Conservation (phyloP, 1,284 basidiomycete genomes). For the Mycena citricolor region DNA sequence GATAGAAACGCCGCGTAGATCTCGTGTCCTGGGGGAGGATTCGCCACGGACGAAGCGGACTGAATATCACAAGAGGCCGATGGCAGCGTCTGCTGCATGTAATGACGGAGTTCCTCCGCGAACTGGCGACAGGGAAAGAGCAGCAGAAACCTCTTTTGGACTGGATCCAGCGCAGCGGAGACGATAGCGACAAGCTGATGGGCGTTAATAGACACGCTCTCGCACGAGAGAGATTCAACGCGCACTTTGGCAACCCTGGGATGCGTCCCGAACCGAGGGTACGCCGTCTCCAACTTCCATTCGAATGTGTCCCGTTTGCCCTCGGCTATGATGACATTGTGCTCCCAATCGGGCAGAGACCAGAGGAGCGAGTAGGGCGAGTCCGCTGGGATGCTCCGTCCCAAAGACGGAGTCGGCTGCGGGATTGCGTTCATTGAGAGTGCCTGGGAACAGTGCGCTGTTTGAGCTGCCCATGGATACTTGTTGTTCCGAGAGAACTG, state of each 20-base stretch:
- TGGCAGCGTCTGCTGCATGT: conserved; percentile 59
- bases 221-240: conserved; percentile 40
- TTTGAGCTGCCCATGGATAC: too few species aligned
- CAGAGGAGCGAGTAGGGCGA: conserved; percentile 93
- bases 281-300: conserved; percentile 1
- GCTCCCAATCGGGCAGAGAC: conserved; percentile 90
- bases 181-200: conserved; percentile 73
- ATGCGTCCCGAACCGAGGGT: conserved; percentile 12
- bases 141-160: conserved; percentile 67
- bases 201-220: conserved; percentile 6
- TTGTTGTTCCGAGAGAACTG: too few species aligned
- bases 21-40: conserved; percentile 13
- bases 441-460: too few species aligned
- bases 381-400: conserved; percentile 59
- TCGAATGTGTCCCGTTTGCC: conserved; percentile 52
- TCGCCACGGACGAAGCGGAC: conserved; percentile 11
- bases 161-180: conserved; percentile 63
- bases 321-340: conserved; percentile 91
- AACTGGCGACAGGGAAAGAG: conserved; percentile 73
- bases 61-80: conserved; percentile 10
- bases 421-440: too few species aligned
- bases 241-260: conserved; percentile 78
- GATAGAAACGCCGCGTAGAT: conserved; percentile 21
- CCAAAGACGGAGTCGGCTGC: conserved; percentile 36
- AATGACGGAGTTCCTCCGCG: conserved; percentile 74